Evolutionary conservation across 2,329 filamentous ascomycete genomes (phyloP), one percentile per base, ranked within the genome.

Genomic region (Phoma sp.): DNA sequence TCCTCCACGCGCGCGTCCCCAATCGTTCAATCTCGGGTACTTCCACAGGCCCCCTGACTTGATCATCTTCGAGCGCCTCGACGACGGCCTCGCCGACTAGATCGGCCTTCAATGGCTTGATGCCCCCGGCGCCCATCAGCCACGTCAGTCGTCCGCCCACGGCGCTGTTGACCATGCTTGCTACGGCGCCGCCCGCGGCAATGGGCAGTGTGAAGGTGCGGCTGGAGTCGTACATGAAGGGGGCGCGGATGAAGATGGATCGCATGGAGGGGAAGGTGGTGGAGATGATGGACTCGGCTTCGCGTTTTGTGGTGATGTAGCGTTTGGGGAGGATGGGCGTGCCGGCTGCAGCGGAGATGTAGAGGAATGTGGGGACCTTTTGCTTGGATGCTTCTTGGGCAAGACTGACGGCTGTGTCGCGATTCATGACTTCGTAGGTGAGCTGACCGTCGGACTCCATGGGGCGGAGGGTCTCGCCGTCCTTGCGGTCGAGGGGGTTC

Each of bases 341-440:
- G 3, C 92, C 94, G 1, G 84, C 91, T 0, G 92, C 90, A 2
- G 95, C 95, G 32, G 92, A 96, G 58, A 99, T 88, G 80, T 92
- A 98, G 56, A 89, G 86, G 73, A 96, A 97, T 0, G 87, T 85
- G 17, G 82, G 78, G 13, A 88, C 88, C 32, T 85, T 82, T 56
- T 86, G 85, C 31, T 78, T 78, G 24, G 83, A 82, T 1, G 92
- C 87, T 72, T 94, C 90, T 69, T 88, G 86, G 13, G 94, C 95
- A 13, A 97, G 83, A 50, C 88, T 84, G 58, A 98, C 86, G 43
- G 94, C 94, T 78, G 84, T 84, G 78, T 98, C 94, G 53, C 95
- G 85, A 78, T 99, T 99, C 92, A 99, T 97, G 57, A 92, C 83
- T 80, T 98, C 95, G 79, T 99, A 99, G 17, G 94, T 97, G 68